phyloP scores from a whole-genome alignment of 345 rosid species.

The Eucalyptus sp. region DNA sequence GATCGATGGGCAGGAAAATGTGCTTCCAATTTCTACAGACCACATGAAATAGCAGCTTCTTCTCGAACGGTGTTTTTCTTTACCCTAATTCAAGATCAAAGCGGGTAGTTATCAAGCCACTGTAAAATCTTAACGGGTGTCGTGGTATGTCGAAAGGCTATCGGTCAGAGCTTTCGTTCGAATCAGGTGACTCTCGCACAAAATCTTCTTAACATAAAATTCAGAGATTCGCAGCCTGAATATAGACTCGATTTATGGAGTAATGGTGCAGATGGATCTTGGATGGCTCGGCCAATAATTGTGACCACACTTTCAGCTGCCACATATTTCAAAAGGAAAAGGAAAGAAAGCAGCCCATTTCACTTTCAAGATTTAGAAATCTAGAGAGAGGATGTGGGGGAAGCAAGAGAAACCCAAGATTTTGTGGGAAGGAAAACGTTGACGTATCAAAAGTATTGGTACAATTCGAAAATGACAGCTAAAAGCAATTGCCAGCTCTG shows the following conservation, averaged over 20 bases:
- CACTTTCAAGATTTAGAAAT: not conserved
- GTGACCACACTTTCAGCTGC: not conserved
- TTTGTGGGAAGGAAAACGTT: not conserved
- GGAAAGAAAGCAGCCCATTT: not conserved
- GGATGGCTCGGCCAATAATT: not conserved
- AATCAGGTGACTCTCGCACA: not conserved
- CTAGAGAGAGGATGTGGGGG: not conserved
- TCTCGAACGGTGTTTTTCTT: not conserved
- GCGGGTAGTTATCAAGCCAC: not conserved
- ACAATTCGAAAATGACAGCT: not conserved
- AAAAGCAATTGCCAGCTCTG: not conserved
- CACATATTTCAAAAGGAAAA: not conserved
- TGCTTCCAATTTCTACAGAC: not conserved
- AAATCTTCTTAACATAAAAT: not conserved
- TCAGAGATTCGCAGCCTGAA: not conserved
- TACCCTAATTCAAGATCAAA: not conserved
- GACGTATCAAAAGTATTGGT: not conserved
- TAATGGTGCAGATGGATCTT: not conserved
- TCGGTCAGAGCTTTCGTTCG: not conserved
- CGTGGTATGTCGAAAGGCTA: not conserved
- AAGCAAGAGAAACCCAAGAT: not conserved
- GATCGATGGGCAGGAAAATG: not conserved
- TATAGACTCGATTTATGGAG: not conserved
- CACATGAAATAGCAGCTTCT: not conserved
- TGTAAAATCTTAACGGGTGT: not conserved